phyloP scores from a whole-genome alignment of 2,329 filamentous ascomycete species.

The Ceratocystis papillata region DNA sequence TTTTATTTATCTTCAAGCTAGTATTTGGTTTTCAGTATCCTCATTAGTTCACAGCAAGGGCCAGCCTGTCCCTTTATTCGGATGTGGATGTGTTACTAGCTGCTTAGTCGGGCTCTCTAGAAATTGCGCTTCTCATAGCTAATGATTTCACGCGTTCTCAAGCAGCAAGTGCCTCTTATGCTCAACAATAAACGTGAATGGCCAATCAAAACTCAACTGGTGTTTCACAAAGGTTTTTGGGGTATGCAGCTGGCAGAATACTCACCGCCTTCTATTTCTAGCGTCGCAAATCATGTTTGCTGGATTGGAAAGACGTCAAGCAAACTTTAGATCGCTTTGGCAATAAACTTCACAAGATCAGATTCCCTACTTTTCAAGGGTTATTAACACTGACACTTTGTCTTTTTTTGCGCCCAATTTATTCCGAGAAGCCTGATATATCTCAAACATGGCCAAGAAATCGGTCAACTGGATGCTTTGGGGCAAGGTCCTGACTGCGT shows the following conservation, averaged over 20 bases:
- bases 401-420: not conserved
- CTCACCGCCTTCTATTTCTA: conserved; percentile 19
- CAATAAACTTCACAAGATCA: not conserved
- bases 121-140: not conserved
- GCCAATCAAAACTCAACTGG: not conserved
- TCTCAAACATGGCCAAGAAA: conserved; percentile 22
- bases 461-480: conserved; percentile 40
- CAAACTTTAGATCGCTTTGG: not conserved
- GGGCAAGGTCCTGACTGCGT: conserved; percentile 63
- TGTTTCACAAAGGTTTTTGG: conserved; percentile 7
- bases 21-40: not conserved
- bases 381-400: not conserved
- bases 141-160: not conserved
- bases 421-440: not conserved
- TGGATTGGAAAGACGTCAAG: conserved; percentile 18
- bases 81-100: not conserved
- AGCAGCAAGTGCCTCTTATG: not conserved
- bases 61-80: not conserved
- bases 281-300: conserved; percentile 18
- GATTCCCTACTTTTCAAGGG: not conserved
- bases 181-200: not conserved
- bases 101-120: not conserved
- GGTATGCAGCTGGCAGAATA: not conserved
- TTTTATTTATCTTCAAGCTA: not conserved
- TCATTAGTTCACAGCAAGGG: not conserved